Percentiles rank a stretch among this genome's conserved stretches.
phyloP scores from a whole-genome alignment of 495 filamentous ascomycete genomes.

The Penicillium antarcticum region DNA sequence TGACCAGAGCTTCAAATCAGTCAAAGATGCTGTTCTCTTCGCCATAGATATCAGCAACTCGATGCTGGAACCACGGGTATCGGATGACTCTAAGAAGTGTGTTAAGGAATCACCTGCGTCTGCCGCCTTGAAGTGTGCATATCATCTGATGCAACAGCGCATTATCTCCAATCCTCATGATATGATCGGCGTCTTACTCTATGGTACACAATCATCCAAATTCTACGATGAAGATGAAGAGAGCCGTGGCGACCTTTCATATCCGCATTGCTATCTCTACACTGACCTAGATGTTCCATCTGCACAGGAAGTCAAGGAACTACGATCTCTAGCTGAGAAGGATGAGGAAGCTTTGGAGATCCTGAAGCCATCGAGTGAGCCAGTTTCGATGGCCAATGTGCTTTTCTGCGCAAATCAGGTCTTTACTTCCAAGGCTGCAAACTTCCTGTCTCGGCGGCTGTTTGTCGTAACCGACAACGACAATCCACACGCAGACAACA shows the following conservation, averaged over 20 bases:
- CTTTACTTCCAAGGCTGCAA: conserved; percentile 91
- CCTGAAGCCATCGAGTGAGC: conserved; percentile 64
- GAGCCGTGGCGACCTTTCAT: conserved; percentile 58
- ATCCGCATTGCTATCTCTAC: conserved; percentile 90
- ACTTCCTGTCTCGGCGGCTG: conserved; percentile 85
- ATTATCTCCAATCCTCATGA: conserved; percentile 96
- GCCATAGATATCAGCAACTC: conserved; percentile 91
- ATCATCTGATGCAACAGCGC: conserved; percentile 92
- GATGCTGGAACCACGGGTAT: conserved; percentile 72
- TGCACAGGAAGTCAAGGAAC: conserved; percentile 77
- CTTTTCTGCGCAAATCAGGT: conserved; percentile 95
- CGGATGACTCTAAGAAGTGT: conserved; percentile 66
- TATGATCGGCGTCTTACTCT: conserved; percentile 97
- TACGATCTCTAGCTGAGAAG: conserved; percentile 73
- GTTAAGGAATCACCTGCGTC: conserved; percentile 66
- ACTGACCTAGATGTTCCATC: conserved; percentile 85
- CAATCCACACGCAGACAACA: conserved; percentile 73
- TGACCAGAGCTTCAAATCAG: conserved; percentile 77
- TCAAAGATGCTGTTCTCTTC: conserved; percentile 96
- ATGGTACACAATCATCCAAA: conserved; percentile 82
- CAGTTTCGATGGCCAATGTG: conserved; percentile 80
- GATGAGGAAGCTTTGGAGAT: conserved; percentile 61
- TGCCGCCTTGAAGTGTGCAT: conserved; percentile 91
- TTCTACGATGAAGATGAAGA: conserved; percentile 69
- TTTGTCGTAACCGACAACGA: conserved; percentile 98